These are phyloP conservation scores for Austropuccinia psidii DNA, from an alignment of 1,284 basidiomycete species.

Conservation along the genomic window DNA sequence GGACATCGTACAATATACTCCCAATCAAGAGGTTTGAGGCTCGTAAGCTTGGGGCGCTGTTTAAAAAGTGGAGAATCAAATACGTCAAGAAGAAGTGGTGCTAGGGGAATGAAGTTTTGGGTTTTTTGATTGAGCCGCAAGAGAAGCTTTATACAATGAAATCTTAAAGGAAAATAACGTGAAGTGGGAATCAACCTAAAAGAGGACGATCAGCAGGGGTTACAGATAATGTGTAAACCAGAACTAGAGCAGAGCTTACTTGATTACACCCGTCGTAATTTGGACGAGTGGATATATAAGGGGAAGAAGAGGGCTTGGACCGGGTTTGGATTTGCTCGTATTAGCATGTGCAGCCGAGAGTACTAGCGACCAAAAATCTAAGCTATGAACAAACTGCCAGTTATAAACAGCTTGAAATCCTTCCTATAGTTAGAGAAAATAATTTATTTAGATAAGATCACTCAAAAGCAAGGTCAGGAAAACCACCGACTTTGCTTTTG, in stretches of 20 bases:
- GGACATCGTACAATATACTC: constrained; percentile 80
- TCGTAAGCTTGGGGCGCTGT: constrained; percentile 75
- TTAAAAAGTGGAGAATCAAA: constrained; percentile 68
- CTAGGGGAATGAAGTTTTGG: constrained; percentile 76
- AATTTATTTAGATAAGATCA: not conserved
- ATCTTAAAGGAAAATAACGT: constrained; percentile 70
- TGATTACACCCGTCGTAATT: constrained; percentile 81
- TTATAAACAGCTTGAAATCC: constrained; percentile 89
- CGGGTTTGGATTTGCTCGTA: constrained; percentile 59
- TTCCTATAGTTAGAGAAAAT: constrained; percentile 56
- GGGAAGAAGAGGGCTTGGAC: constrained; percentile 69
- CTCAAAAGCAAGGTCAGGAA: constrained; percentile 36
- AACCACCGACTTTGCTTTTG: constrained; percentile 60
- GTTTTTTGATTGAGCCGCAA: constrained; percentile 68
- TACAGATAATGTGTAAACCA: constrained; percentile 23
- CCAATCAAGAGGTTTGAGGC: constrained; percentile 79
- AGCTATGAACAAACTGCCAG: constrained; percentile 93
- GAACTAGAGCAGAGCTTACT: constrained; percentile 56
- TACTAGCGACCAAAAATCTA: constrained; percentile 94
- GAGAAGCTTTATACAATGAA: constrained; percentile 66
- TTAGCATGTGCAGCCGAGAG: constrained; percentile 71
- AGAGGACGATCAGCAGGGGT: constrained; percentile 10
- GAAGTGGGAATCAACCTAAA: constrained; percentile 71
- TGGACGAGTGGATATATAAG: constrained; percentile 94
- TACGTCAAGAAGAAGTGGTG: constrained; percentile 77